phyloP scores from a whole-genome alignment of 2,329 filamentous ascomycete genomes.

The Elsinoe ampelina region DNA sequence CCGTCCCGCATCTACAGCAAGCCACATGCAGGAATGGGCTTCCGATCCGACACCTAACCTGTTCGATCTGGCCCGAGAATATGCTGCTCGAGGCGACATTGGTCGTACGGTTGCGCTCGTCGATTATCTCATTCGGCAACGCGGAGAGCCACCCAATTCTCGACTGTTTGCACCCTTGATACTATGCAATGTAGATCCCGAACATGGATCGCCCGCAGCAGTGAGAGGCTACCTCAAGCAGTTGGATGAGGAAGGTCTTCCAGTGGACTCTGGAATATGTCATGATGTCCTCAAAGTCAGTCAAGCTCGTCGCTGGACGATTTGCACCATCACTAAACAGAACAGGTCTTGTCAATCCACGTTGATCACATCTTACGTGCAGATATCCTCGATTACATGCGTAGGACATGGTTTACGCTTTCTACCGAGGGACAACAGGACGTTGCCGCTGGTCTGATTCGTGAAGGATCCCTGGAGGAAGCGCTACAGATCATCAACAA shows the following conservation, averaged over 20 bases:
- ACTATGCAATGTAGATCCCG: conserved; percentile 55
- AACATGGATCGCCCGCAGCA: conserved; percentile 56
- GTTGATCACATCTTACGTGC: conserved; percentile 72
- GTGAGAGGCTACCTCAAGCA: conserved; percentile 60
- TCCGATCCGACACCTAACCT: conserved; percentile 27
- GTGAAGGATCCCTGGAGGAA: conserved; percentile 75
- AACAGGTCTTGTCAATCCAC: conserved; percentile 64
- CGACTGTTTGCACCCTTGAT: conserved; percentile 67
- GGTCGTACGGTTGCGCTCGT: conserved; percentile 40
- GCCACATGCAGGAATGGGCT: background rate
- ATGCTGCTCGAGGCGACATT: conserved; percentile 32
- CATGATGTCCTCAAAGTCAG: conserved; percentile 60
- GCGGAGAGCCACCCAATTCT: conserved; percentile 46
- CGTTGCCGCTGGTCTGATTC: conserved; percentile 63
- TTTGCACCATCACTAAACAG: background rate
- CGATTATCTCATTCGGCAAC: conserved; percentile 49
- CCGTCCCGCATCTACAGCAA: background rate
- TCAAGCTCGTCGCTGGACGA: conserved; percentile 12
- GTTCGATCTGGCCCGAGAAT: conserved; percentile 41
- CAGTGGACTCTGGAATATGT: conserved; percentile 57
- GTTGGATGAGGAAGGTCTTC: conserved; percentile 54
- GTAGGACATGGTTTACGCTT: conserved; percentile 59
- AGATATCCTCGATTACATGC: conserved; percentile 64
- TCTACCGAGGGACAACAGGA: conserved; percentile 54
- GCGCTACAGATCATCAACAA: conserved; percentile 61